Conservation (phyloP, 2,329 filamentous ascomycete genomes). For the Metarhizium anisopliae region DNA sequence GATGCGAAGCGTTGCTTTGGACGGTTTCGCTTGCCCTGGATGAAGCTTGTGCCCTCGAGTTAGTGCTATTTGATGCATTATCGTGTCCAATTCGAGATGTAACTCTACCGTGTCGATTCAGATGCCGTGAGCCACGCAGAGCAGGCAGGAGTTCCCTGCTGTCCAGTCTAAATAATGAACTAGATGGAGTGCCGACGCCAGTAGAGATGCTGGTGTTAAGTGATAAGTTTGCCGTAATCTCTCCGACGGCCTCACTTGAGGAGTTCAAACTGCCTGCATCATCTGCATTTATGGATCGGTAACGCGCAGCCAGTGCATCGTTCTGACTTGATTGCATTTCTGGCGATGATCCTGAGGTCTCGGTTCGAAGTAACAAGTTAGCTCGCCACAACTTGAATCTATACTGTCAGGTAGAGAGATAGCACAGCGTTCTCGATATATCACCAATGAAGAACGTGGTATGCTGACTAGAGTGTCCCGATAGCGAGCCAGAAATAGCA, state of each 20-base stretch:
- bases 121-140: background rate
- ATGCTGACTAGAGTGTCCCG: background rate
- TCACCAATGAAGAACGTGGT: background rate
- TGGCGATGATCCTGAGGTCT: no score
- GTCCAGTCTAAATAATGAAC: background rate
- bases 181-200: background rate
- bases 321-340: background rate
- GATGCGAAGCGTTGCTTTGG: background rate
- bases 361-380: background rate
- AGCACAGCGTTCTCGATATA: background rate
- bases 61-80: background rate
- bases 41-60: background rate
- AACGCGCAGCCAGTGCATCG: background rate
- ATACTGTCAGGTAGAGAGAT: background rate
- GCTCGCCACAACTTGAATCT: background rate
- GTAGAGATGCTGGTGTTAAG: background rate
- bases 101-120: background rate
- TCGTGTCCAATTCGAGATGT: background rate
- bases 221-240: background rate
- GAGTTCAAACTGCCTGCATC: background rate
- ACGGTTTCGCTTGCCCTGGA: background rate
- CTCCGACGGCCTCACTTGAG: background rate
- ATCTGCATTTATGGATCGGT: background rate
- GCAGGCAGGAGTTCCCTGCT: background rate
- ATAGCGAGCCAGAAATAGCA: background rate